phyloP scores from a whole-genome alignment of 805 yeast genomes.

The Grigorovia transvaalensis region DNA sequence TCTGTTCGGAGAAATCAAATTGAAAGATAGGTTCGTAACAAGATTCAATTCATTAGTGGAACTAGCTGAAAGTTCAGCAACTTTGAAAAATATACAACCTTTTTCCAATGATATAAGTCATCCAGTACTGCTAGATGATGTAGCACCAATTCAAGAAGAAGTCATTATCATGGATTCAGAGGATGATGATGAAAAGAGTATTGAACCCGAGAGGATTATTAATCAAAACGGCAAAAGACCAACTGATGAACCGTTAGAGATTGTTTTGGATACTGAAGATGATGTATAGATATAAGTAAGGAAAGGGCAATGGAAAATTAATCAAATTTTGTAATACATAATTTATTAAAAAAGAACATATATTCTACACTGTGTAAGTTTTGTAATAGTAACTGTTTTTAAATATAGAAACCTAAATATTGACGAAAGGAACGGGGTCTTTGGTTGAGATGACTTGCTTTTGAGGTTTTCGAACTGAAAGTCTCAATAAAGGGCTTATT shows the following conservation, averaged over 20 bases:
- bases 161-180: constrained; percentile 19
- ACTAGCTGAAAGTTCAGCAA: constrained; percentile 25
- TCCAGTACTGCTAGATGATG: constrained; percentile 27
- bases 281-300: constrained; percentile 4
- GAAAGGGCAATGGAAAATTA: neutral
- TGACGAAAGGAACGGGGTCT: too few species aligned
- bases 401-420: too few species aligned
- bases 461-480: too few species aligned
- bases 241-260: neutral
- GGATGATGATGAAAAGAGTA: constrained; percentile 10
- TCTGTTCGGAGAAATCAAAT: constrained; percentile 11
- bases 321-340: neutral
- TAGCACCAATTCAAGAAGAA: constrained; percentile 5
- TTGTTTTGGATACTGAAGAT: constrained; percentile 8
- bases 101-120: constrained; percentile 25
- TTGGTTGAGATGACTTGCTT: too few species aligned
- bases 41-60: constrained; percentile 29
- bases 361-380: too few species aligned
- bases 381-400: too few species aligned
- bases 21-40: constrained; percentile 25
- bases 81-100: constrained; percentile 21
- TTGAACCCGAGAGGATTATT: neutral
- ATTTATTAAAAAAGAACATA: too few species aligned
- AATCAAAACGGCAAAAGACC: neutral
- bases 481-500: too few species aligned